Conservation (phyloP, 2,329 filamentous ascomycete genomes). For the Cladophialophora immunda region DNA sequence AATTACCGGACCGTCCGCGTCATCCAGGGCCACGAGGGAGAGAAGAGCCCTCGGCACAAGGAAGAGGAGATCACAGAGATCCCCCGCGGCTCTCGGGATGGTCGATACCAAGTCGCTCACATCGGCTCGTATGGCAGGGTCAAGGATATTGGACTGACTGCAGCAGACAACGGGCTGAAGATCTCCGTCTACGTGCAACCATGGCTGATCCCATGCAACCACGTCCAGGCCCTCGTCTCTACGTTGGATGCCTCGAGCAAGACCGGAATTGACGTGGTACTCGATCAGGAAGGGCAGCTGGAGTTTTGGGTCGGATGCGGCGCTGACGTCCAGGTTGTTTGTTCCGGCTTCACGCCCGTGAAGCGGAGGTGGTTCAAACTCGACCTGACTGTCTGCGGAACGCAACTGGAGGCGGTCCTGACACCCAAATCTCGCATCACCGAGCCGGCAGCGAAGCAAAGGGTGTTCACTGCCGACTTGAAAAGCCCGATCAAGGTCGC, state of each 20-base stretch:
- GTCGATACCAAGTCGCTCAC: slow-evolving; percentile 24
- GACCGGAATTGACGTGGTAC: slow-evolving; percentile 18
- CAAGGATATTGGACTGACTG: background rate
- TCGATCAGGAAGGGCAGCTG: slow-evolving; percentile 8
- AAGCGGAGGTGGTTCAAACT: slow-evolving; percentile 14
- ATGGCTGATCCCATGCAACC: slow-evolving; percentile 12
- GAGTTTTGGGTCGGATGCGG: slow-evolving; percentile 23
- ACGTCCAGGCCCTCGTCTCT: slow-evolving; percentile 27
- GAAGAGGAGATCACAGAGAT: slow-evolving; percentile 22
- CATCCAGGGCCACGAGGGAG: slow-evolving; percentile 28
- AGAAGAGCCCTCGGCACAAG: slow-evolving; percentile 23
- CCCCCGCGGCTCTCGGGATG: slow-evolving; percentile 18
- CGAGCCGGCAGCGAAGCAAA: background rate
- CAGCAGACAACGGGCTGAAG: background rate
- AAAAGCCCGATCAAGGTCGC: background rate
- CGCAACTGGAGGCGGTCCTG: too few species aligned
- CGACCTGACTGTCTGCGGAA: slow-evolving; percentile 2
- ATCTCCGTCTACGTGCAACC: slow-evolving; percentile 29
- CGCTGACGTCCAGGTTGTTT: slow-evolving; percentile 9
- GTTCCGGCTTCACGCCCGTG: background rate
- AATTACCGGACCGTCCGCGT: slow-evolving; percentile 25
- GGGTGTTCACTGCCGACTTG: background rate
- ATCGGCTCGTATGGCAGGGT: slow-evolving; percentile 26
- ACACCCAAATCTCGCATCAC: too few species aligned
- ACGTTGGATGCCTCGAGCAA: slow-evolving; percentile 17